Base-by-base conservation (phyloP, 129 eudicot genomes). In the Pittosporum tobira region DNA sequence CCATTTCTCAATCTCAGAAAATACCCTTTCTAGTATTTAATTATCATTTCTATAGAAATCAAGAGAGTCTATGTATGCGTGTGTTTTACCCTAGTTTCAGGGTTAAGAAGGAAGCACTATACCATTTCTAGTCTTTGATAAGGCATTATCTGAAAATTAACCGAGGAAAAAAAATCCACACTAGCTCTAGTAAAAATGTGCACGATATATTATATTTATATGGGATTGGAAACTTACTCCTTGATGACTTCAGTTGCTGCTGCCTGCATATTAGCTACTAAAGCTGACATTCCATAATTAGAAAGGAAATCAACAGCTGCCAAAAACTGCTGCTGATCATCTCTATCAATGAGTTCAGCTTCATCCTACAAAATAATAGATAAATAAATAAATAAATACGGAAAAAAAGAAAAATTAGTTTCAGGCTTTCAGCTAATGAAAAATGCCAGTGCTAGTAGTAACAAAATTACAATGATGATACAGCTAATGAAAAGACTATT, bases 241-340 rank as follows among this genome's bases (percentile, higher is more conserved):
- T 69, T 79, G 42, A 91, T 84, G 66, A 75, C 78, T 72, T 87
- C 88, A 51, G 81, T 64, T n/a, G 91, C 67, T 54, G 86, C 99
- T 26, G 85, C 85, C 78, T 87, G 91, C 81, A 83, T 75, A 66
- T 72, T 68, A 13, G 79, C 63, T 72, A 81, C 61, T 72, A 91
- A 73, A 19, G 65, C 5, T 20, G 83, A 87, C 69, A 91, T 71
- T 65, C 83, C 88, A 65, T 69, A 62, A 68, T 76, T 79, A 46
- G 96, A 79, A 43, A 91, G 88, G 67, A 71, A 91, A 81, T 91
- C 99, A 16, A 87, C 94, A 78, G 76, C 75, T 42, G 90, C 84
- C 73, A 91, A 63, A 77, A 81, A 91, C 73, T 81, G 84, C 65
- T 83, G 85, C 67, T 81, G 79, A 57, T 83, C 98, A 36, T 74